Evolutionary conservation across 495 filamentous ascomycete genomes (phyloP).

Genomic region (Hypomontagnella monticulosa): DNA sequence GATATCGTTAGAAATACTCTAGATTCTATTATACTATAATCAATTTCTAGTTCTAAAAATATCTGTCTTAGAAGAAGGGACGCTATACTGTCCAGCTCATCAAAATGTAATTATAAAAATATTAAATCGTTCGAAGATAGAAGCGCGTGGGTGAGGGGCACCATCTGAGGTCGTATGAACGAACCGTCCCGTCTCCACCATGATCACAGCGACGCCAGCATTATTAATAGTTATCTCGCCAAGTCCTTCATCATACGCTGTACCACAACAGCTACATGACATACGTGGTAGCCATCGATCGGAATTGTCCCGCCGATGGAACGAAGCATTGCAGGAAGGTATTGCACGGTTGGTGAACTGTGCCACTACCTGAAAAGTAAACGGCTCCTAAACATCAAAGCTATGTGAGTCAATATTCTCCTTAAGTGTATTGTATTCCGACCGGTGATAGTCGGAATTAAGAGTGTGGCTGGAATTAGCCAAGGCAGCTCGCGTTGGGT

Average conservation of each 20-base stretch:
- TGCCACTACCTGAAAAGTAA: slow-evolving; percentile 39
- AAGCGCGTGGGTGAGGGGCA: not conserved
- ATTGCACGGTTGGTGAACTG: slow-evolving; percentile 37
- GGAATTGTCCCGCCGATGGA: slow-evolving; percentile 16
- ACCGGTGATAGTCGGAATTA: slow-evolving; percentile 1
- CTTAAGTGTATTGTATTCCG: slow-evolving; percentile 6
- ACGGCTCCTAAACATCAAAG: slow-evolving; percentile 42
- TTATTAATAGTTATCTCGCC: slow-evolving; percentile 1
- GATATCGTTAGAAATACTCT: slow-evolving; percentile 1
- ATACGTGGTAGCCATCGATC: slow-evolving; percentile 23
- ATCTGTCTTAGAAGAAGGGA: slow-evolving; percentile 6
- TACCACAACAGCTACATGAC: slow-evolving; percentile 24
- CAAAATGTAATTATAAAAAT: not conserved
- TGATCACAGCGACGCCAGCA: not conserved
- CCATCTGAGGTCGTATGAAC: not conserved
- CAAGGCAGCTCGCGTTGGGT: slow-evolving; percentile 38
- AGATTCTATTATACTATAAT: slow-evolving; percentile 10
- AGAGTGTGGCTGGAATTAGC: slow-evolving; percentile 17
- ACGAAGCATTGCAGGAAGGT: slow-evolving; percentile 30
- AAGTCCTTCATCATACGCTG: not conserved
- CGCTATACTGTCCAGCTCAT: not conserved
- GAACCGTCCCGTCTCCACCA: not conserved
- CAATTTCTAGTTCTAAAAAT: slow-evolving; percentile 17
- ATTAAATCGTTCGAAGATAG: not conserved
- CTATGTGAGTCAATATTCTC: slow-evolving; percentile 35